These are phyloP conservation scores for Eucalyptus curtisii DNA, from an alignment of 345 rosid species.

Conservation along the genomic window DNA sequence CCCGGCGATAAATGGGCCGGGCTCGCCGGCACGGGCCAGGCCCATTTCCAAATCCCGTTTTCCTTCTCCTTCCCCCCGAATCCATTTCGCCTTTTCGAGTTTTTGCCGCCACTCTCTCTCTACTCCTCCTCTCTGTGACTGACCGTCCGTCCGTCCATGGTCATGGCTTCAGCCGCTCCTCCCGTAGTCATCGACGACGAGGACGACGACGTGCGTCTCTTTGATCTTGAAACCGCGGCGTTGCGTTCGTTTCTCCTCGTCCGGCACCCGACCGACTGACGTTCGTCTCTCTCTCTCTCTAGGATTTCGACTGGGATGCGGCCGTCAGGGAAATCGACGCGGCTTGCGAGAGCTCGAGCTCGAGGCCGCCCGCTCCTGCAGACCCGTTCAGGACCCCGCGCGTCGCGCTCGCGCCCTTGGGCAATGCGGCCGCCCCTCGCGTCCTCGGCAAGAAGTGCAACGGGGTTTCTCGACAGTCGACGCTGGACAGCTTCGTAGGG, in stretches of 20 bases:
- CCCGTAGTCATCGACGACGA: slow-evolving; percentile 15
- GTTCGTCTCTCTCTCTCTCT: background rate
- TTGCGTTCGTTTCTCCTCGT: background rate
- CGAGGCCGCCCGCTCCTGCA: slow-evolving; percentile 14
- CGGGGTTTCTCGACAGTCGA: slow-evolving; percentile 39
- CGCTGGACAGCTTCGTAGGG: slow-evolving; percentile 55
- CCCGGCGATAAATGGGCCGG: background rate
- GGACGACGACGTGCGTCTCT: slow-evolving; percentile 30
- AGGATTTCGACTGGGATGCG: slow-evolving; percentile 96
- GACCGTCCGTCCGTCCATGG: background rate
- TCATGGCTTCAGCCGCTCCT: slow-evolving; percentile 26
- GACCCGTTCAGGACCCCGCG: slow-evolving; percentile 10
- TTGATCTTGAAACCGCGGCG: background rate
- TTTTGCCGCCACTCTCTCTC: slow-evolving; percentile 23
- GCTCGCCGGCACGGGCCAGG: background rate
- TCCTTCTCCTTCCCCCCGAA: background rate
- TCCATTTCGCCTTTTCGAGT: background rate
- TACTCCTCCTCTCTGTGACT: background rate
- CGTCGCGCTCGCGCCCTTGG: background rate
- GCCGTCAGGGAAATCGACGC: slow-evolving; percentile 77
- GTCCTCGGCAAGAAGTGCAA: background rate
- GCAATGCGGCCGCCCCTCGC: background rate
- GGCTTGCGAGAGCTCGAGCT: slow-evolving; percentile 29
- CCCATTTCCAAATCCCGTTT: background rate
- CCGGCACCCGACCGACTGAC: background rate